phyloP scores from a whole-genome alignment of 2,329 filamentous ascomycete species.

The Tolypocladium paradoxum region DNA sequence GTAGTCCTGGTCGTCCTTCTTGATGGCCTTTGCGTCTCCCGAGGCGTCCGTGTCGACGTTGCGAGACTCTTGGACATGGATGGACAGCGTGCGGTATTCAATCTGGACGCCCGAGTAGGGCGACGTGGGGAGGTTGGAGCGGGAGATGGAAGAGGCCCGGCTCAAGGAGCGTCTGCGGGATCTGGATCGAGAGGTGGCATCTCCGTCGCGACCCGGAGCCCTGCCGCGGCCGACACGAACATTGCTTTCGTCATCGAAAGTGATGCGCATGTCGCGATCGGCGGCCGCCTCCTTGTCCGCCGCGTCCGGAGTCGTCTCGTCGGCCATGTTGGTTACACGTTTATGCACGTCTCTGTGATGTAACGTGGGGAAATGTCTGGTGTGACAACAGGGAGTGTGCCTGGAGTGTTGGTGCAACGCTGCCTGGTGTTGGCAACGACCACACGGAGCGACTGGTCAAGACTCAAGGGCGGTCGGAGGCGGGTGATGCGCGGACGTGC shows the following conservation, averaged over 20 bases:
- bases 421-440: not conserved
- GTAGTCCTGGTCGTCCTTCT: conserved; percentile 30
- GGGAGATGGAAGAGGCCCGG: conserved; percentile 5
- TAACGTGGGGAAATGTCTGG: not conserved
- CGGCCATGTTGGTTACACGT: conserved; percentile 5
- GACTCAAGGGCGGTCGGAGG: no score
- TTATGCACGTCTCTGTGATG: not conserved
- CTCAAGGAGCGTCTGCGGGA: conserved; percentile 13
- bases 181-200: conserved; percentile 7
- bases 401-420: not conserved
- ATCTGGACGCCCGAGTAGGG: conserved; percentile 27
- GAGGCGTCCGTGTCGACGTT: conserved; percentile 12
- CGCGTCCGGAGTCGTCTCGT: conserved; percentile 8
- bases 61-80: conserved; percentile 27
- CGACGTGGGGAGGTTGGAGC: conserved; percentile 8
- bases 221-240: conserved; percentile 8
- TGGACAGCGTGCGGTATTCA: conserved; percentile 29
- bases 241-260: conserved; percentile 12
- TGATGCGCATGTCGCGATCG: conserved; percentile 13
- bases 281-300: conserved; percentile 11
- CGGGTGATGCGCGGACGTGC: not conserved
- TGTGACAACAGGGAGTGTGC: not conserved
- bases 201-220: conserved; percentile 1
- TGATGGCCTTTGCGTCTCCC: conserved; percentile 12
- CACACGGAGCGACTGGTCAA: no score